Evolutionary conservation across 1,284 basidiomycete species (phyloP).

Genomic region (Inonotus obliquus): DNA sequence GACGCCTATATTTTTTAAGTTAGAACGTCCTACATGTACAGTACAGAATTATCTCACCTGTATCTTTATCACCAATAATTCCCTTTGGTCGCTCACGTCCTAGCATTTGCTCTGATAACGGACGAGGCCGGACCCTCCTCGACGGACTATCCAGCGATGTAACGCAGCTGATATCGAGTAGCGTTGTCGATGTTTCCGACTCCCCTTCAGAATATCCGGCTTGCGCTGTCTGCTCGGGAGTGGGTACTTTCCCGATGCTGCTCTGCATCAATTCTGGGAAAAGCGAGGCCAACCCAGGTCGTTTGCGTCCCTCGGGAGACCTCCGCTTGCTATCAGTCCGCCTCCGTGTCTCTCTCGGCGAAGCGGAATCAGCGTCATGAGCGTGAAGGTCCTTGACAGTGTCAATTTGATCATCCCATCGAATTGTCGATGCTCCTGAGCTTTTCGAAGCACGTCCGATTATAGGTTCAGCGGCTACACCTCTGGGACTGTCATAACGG

Average conservation of each 20-base stretch:
- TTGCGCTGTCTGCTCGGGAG: slow-evolving; percentile 31
- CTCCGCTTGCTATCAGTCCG: slow-evolving; percentile 22
- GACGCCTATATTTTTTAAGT: slow-evolving; percentile 38
- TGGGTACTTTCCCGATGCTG: slow-evolving; percentile 18
- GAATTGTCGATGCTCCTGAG: slow-evolving; percentile 37
- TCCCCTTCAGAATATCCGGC: slow-evolving; percentile 47
- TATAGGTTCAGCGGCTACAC: slow-evolving; percentile 30
- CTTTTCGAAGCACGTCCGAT: slow-evolving; percentile 13
- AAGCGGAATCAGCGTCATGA: slow-evolving; percentile 37
- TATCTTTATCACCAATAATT: slow-evolving; percentile 49
- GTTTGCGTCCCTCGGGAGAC: slow-evolving; percentile 34
- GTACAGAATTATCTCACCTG: slow-evolving; percentile 32
- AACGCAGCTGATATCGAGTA: slow-evolving; percentile 18
- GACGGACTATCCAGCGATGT: slow-evolving; percentile 39
- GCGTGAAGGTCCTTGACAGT: slow-evolving; percentile 47
- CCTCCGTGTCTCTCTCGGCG: slow-evolving; percentile 20
- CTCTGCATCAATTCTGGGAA: slow-evolving; percentile 38
- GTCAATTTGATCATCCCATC: slow-evolving; percentile 63
- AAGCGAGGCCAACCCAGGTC: slow-evolving; percentile 43
- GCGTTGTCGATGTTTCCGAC: slow-evolving; percentile 27
- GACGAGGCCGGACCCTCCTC: slow-evolving; percentile 48
- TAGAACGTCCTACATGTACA: background rate
- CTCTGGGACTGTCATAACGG: slow-evolving; percentile 48
- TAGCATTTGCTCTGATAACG: slow-evolving; percentile 62
- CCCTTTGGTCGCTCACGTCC: slow-evolving; percentile 43